phyloP scores from a whole-genome alignment of 2,329 filamentous ascomycete genomes.

The Phialemonium atrogriseum region DNA sequence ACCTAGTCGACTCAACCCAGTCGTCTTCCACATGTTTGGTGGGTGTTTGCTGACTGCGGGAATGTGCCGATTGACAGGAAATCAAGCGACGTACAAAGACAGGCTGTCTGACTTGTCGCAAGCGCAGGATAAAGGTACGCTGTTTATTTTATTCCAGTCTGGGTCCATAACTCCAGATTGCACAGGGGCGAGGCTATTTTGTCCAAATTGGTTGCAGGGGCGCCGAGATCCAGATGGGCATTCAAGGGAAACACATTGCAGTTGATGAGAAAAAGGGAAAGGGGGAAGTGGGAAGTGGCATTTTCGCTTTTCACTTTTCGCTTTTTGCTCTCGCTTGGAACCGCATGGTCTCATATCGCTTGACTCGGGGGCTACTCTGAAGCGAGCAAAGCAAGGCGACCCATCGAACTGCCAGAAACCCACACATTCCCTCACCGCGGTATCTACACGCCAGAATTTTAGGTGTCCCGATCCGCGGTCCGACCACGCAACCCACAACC shows the following conservation, averaged over 20 bases:
- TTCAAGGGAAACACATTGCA: too few species aligned
- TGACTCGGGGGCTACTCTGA: slow-evolving; percentile 21
- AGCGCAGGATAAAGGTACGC: slow-evolving; percentile 54
- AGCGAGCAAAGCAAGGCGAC: slow-evolving; percentile 20
- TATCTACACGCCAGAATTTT: too few species aligned
- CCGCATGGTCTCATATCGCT: slow-evolving; percentile 22
- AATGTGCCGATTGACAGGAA: slow-evolving; percentile 33
- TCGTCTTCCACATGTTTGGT: neutral
- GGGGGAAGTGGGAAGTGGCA: too few species aligned
- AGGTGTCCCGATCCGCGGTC: too few species aligned
- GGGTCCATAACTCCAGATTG: too few species aligned
- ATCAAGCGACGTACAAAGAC: slow-evolving; percentile 57
- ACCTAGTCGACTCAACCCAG: neutral
- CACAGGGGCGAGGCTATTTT: too few species aligned
- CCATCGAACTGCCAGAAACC: slow-evolving; percentile 6
- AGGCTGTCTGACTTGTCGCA: slow-evolving; percentile 54
- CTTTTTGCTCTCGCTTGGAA: slow-evolving; percentile 21
- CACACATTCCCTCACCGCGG: slow-evolving; percentile 3
- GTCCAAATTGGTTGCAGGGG: slow-evolving; percentile 1
- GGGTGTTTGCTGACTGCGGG: slow-evolving; percentile 15
- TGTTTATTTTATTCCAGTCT: too few species aligned
- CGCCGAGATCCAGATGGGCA: slow-evolving; percentile 2
- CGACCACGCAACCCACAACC: too few species aligned
- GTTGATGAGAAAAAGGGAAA: too few species aligned
- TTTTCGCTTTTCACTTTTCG: slow-evolving; percentile 8